Evolutionary conservation across 495 filamentous ascomycete species (phyloP), one percentile per base, ranked within the genome.

Genomic region (Talaromyces borbonicus): DNA sequence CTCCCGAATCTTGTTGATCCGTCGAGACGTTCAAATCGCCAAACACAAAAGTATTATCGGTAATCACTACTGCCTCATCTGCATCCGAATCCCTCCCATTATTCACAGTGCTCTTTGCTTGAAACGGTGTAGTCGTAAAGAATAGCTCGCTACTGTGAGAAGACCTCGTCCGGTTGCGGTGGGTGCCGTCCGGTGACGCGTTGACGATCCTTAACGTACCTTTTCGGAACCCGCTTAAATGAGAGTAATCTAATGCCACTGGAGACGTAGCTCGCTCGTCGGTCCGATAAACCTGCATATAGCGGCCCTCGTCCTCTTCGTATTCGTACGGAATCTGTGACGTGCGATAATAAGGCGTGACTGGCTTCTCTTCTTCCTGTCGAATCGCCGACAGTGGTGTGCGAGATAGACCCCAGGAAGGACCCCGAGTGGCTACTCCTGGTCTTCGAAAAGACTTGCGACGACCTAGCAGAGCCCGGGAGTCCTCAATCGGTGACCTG

Each of bases 191-290:
- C 2, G 71, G 69, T 12, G 69, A 66, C 7, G 64, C 65, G 47
- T 75, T 75, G 1, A 73, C 72, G 3, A 75, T 66, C 11, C 70
- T 64, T 38, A 75, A 46, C 11, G 71, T 73, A 14, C 72, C 72
- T 15, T 73, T 43, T 32, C 68, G 68, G 19, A 75, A 56, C 2
- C 67, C 66, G 25, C 71, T 71, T 14, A 75, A 48, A 48, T 75
- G 68, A n/a, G 67, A 67, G 47, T 72, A 72, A 18, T 62, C 63
- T 23, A 69, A 54, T 37, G 66, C 66, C 18, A 49, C 56, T 12
- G 72, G 72, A 33, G 69, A 73, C 18, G 57, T 46, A 7, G 68
- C 61, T 12, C 65, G 61, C 6, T 43, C 30, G 15, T 50, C 50
- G 11, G 50, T 15, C 7, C 39, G 15, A 7, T 43, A 29, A 15